These are phyloP conservation scores for Byssothecium circinans DNA, from an alignment of 2,329 filamentous ascomycete genomes.

Conservation along the genomic window DNA sequence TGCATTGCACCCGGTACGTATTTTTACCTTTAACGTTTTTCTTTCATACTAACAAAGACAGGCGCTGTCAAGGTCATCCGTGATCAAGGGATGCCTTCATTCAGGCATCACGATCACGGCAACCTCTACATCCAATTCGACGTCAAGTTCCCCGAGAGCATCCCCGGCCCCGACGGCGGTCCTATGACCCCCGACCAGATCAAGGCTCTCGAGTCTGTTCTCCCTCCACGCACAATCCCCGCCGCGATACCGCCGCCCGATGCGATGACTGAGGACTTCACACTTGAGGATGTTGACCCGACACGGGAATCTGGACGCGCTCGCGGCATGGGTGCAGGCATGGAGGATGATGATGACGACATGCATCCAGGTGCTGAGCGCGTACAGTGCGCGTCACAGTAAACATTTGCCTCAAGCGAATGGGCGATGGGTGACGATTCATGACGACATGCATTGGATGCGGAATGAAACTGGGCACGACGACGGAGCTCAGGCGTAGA, in stretches of 20 bases:
- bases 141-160: constrained; percentile 82
- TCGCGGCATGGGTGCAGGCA: constrained; percentile 64
- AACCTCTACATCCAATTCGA: constrained; percentile 98
- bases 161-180: constrained; percentile 48
- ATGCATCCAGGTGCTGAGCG: constrained; percentile 69
- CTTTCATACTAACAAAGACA: constrained; percentile 45
- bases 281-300: constrained; percentile 80
- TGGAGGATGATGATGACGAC: constrained; percentile 67
- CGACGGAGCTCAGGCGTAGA: background rate
- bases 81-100: constrained; percentile 96
- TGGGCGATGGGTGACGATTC: background rate
- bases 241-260: constrained; percentile 73
- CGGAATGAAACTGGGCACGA: background rate
- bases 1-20: constrained; percentile 85
- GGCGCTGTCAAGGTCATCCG: constrained; percentile 91
- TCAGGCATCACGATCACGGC: constrained; percentile 89
- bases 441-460: background rate
- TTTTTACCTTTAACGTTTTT: background rate
- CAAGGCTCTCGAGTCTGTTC: constrained; percentile 76
- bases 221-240: constrained; percentile 68
- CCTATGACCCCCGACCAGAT: constrained; percentile 66
- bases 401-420: constrained; percentile 45
- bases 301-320: constrained; percentile 65
- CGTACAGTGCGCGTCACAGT: constrained; percentile 86
- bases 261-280: constrained; percentile 87